Evolutionary conservation across 257 asterid genomes (phyloP).

Genomic region (Ophiorrhiza pumila): DNA sequence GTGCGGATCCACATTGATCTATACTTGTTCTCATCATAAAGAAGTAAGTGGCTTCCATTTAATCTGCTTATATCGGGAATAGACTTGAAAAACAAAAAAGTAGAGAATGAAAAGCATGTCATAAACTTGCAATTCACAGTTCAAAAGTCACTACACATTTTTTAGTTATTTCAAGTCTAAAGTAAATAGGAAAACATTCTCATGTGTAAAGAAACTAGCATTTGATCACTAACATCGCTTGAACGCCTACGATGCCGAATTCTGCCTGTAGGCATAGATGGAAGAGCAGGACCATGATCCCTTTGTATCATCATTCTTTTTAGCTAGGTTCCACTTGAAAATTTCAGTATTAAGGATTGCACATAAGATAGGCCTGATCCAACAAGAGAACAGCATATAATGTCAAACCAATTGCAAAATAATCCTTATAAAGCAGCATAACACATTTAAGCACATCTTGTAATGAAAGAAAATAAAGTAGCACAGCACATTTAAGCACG

Average conservation of each 20-base stretch:
- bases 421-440: neutral
- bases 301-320: slow-evolving; percentile 31
- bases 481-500: neutral
- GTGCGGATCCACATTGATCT: slow-evolving; percentile 62
- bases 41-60: slow-evolving; percentile 40
- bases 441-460: neutral
- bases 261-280: slow-evolving; percentile 43
- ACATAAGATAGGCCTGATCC: neutral
- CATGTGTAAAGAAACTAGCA: neutral
- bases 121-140: too few species aligned
- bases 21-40: slow-evolving; percentile 51
- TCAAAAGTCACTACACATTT: too few species aligned
- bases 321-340: slow-evolving; percentile 9
- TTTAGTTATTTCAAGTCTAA: neutral
- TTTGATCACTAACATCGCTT: slow-evolving; percentile 38
- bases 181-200: neutral
- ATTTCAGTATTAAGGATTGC: neutral
- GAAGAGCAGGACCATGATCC: slow-evolving; percentile 39
- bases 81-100: slow-evolving; percentile 27
- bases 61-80: slow-evolving; percentile 37
- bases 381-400: neutral
- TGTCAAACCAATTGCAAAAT: neutral
- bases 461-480: neutral
- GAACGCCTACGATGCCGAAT: slow-evolving; percentile 43
- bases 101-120: slow-evolving; percentile 1